Conservation (phyloP, 306 rosid species). For the Myrica gale region DNA sequence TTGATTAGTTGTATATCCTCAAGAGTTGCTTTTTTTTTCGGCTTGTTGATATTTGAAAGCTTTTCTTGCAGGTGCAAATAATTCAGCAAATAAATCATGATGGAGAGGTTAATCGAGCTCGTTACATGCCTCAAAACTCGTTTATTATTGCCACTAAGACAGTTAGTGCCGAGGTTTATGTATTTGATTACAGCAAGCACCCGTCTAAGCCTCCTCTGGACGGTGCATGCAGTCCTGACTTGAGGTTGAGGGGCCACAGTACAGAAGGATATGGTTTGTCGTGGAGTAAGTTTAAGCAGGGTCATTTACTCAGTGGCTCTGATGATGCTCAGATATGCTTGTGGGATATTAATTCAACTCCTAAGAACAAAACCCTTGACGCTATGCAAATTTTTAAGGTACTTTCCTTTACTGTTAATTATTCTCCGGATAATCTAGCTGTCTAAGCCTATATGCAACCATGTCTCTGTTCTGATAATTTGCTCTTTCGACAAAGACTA, state of each 20-base stretch:
- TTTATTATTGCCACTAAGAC: constrained; percentile 94
- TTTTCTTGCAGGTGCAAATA: constrained; percentile 66
- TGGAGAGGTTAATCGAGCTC: constrained; percentile 95
- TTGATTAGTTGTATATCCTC: background rate
- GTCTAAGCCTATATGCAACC: background rate
- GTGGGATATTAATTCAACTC: constrained; percentile 86
- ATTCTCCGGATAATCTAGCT: background rate
- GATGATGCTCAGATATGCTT: constrained; percentile 99
- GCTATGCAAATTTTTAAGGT: constrained; percentile 92
- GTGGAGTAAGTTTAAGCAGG: constrained; percentile 92
- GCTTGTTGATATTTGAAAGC: background rate
- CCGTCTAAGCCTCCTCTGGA: constrained; percentile 96
- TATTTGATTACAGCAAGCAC: constrained; percentile 92
- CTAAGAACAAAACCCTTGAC: constrained; percentile 75
- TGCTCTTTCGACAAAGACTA: background rate
- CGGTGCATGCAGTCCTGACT: constrained; percentile 91
- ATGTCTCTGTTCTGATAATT: background rate
- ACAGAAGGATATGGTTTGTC: constrained; percentile 97
- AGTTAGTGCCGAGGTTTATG: constrained; percentile 86
- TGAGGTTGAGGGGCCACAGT: constrained; percentile 84
- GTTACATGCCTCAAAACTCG: constrained; percentile 89
- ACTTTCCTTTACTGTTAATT: background rate
- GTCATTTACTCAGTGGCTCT: constrained; percentile 93
- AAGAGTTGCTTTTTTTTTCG: background rate
- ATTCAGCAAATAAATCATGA: constrained; percentile 97